phyloP scores from a whole-genome alignment of 2,329 filamentous ascomycete species.

The Hypoxylon sp. region DNA sequence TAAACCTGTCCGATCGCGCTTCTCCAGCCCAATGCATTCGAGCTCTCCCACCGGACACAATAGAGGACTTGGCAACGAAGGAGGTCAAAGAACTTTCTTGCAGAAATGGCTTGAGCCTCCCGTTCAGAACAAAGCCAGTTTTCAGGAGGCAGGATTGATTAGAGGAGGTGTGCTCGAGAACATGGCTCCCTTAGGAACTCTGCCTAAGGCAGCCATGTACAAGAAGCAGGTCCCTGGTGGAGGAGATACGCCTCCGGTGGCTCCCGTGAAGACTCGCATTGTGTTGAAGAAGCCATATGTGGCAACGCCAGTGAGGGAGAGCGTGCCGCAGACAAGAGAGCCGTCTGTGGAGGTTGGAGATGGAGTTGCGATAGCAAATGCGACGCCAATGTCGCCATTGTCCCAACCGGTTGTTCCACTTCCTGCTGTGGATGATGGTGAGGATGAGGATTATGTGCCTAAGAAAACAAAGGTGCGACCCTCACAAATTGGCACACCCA shows the following conservation, averaged over 20 bases:
- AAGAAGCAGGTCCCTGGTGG: constrained; percentile 60
- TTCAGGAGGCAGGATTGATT: constrained; percentile 78
- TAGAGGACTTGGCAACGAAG: constrained; percentile 44
- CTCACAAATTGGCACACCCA: constrained; percentile 26
- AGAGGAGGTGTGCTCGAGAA: constrained; percentile 80
- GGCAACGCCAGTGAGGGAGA: constrained; percentile 43
- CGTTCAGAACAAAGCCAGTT: constrained; percentile 72
- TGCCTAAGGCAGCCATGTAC: constrained; percentile 70
- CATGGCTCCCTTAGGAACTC: constrained; percentile 82
- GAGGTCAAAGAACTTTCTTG: constrained; percentile 59
- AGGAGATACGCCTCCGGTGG: constrained; percentile 43
- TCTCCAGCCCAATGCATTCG: constrained; percentile 60
- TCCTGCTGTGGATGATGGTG: constrained; percentile 45
- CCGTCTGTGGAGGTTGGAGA: constrained; percentile 11
- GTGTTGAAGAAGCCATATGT: constrained; percentile 47
- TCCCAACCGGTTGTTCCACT: constrained; percentile 34
- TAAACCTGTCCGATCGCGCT: constrained; percentile 58
- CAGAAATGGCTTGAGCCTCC: constrained; percentile 67
- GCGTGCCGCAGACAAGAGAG: constrained; percentile 24
- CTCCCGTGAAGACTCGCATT: constrained; percentile 42
- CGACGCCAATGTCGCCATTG: constrained; percentile 36
- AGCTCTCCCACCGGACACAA: constrained; percentile 47
- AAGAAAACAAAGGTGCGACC: constrained; percentile 45
- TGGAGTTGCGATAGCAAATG: constrained; percentile 24
- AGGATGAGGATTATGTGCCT: constrained; percentile 56